phyloP scores from a whole-genome alignment of 306 rosid genomes.

The Trifolium repens region DNA sequence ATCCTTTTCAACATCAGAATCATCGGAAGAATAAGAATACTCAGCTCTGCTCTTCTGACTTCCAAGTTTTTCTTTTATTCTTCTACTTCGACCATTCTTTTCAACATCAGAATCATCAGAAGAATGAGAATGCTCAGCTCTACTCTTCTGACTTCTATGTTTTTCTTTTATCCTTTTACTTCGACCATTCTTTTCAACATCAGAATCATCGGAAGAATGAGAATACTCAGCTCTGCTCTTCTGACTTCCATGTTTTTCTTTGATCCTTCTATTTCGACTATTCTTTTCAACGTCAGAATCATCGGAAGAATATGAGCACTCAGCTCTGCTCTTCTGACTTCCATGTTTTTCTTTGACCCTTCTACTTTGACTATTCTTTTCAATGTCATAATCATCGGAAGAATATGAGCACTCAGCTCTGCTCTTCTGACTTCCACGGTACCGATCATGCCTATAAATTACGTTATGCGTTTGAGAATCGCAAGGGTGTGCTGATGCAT shows the following conservation, averaged over 20 bases:
- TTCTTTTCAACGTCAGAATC: not conserved
- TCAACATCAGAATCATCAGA: slow-evolving; percentile 44
- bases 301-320: not conserved
- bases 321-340: slow-evolving; percentile 26
- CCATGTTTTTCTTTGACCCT: slow-evolving; percentile 37
- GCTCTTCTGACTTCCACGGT: slow-evolving; percentile 21
- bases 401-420: slow-evolving; percentile 37
- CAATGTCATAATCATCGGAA: slow-evolving; percentile 43
- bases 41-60: slow-evolving; percentile 25
- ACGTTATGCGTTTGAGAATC: slow-evolving; percentile 42
- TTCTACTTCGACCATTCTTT: slow-evolving; percentile 36
- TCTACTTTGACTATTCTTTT: slow-evolving; percentile 37
- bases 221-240: slow-evolving; percentile 37
- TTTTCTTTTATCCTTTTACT: slow-evolving; percentile 40
- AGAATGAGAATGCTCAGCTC: slow-evolving; percentile 37
- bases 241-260: slow-evolving; percentile 10
- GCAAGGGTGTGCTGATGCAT: slow-evolving; percentile 34
- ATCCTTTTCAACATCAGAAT: slow-evolving; percentile 5
- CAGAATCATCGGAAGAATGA: slow-evolving; percentile 46
- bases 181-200: slow-evolving; percentile 32
- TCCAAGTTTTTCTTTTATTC: slow-evolving; percentile 36
- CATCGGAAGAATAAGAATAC: not conserved
- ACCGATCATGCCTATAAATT: slow-evolving; percentile 38
- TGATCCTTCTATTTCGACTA: not conserved
- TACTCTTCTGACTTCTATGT: not conserved